Percentiles rank a stretch among this genome's conserved stretches.
phyloP scores from a whole-genome alignment of 2,329 filamentous ascomycete genomes.

The Eutypa lata region DNA sequence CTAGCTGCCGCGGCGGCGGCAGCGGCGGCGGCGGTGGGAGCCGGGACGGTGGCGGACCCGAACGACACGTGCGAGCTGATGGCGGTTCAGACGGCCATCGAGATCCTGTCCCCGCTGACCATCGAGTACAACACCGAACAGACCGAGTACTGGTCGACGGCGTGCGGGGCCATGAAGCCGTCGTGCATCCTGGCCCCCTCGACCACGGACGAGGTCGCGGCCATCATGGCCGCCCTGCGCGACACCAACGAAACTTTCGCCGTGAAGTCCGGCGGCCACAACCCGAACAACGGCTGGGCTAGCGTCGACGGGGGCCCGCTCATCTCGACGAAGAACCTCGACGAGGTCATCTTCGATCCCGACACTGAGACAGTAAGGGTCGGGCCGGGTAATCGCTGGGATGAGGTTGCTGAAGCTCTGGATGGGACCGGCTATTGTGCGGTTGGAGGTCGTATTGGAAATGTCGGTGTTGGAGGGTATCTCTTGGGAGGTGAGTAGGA shows the following conservation, averaged over 20 bases:
- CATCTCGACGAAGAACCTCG: slow-evolving; percentile 44
- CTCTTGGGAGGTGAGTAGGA: slow-evolving; percentile 50
- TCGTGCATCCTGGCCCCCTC: slow-evolving; percentile 46
- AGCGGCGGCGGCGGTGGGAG: slow-evolving; percentile 14
- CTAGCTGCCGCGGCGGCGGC: slow-evolving; percentile 11
- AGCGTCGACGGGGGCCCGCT: slow-evolving; percentile 47
- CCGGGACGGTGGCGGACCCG: slow-evolving; percentile 11
- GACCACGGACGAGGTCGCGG: slow-evolving; percentile 48
- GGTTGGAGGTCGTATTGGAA: slow-evolving; percentile 43
- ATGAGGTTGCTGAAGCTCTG: slow-evolving; percentile 36
- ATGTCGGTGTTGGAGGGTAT: slow-evolving; percentile 46
- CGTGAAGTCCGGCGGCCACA: slow-evolving; percentile 56
- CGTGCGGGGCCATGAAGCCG: slow-evolving; percentile 40
- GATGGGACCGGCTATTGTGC: slow-evolving; percentile 40
- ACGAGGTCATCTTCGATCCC: slow-evolving; percentile 37
- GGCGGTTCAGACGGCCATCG: slow-evolving; percentile 26
- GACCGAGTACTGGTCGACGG: slow-evolving; percentile 43
- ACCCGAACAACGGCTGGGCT: slow-evolving; percentile 50
- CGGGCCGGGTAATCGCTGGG: slow-evolving; percentile 44
- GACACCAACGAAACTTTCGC: slow-evolving; percentile 49
- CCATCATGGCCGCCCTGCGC: slow-evolving; percentile 47
- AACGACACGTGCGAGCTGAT: slow-evolving; percentile 36
- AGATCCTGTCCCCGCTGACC: slow-evolving; percentile 29
- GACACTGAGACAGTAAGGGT: slow-evolving; percentile 37
- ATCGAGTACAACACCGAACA: slow-evolving; percentile 35